Evolutionary conservation across 305 asterid genomes (phyloP).

Genomic region (Fraxinus ornus): DNA sequence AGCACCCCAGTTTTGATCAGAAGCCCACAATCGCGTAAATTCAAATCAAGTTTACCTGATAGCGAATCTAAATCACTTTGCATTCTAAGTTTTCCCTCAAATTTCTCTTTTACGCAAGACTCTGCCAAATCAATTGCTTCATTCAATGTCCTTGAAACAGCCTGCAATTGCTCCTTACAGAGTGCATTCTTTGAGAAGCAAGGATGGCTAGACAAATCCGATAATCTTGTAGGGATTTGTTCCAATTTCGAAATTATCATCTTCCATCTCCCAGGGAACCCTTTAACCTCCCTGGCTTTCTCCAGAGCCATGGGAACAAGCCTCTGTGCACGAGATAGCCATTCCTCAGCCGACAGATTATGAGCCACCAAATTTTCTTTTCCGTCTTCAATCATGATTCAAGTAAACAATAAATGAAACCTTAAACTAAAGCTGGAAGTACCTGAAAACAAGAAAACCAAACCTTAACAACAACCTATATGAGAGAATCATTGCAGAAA

Average conservation of each 20-base stretch:
- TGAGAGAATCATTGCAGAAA: neutral
- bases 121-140: constrained; percentile 62
- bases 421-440: constrained; percentile 30
- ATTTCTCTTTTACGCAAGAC: constrained; percentile 54
- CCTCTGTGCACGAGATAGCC: constrained; percentile 62
- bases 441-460: constrained; percentile 33
- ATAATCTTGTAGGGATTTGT: constrained; percentile 57
- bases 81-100: constrained; percentile 84
- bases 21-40: constrained; percentile 83
- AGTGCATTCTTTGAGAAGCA: constrained; percentile 79
- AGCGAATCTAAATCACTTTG: constrained; percentile 83
- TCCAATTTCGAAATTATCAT: constrained; percentile 65
- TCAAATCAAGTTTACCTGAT: constrained; percentile 66
- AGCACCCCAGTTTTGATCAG: constrained; percentile 89
- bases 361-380: constrained; percentile 34
- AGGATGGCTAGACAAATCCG: constrained; percentile 88
- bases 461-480: constrained; percentile 14
- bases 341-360: constrained; percentile 63
- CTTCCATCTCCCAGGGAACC: constrained; percentile 77
- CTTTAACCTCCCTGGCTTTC: constrained; percentile 69
- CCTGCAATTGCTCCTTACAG: constrained; percentile 82
- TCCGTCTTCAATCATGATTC: constrained; percentile 57
- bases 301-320: constrained; percentile 69
- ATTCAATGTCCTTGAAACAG: constrained; percentile 58
- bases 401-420: constrained; percentile 22